These are phyloP conservation scores for Amphicarpaea edgeworthii DNA, from an alignment of 306 rosid species.

Conservation along the genomic window DNA sequence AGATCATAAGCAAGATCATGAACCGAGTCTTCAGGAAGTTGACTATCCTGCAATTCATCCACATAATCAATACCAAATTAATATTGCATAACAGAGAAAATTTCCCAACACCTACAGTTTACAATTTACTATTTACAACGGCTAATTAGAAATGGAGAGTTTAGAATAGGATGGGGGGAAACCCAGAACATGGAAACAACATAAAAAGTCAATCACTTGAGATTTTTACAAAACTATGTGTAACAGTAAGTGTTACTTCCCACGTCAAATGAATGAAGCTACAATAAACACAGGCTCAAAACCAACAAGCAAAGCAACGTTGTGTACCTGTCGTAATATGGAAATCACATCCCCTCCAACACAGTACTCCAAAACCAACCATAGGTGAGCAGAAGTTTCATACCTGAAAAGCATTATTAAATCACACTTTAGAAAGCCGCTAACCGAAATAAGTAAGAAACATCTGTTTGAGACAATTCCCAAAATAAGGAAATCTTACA, in stretches of 20 bases:
- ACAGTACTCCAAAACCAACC: constrained; percentile 96
- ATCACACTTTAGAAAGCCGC: constrained; percentile 5
- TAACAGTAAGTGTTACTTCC: neutral
- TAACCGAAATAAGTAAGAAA: neutral
- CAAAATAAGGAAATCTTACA: neutral
- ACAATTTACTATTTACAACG: constrained; percentile 11
- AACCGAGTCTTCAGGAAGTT: constrained; percentile 94
- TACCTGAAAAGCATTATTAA: constrained; percentile 68
- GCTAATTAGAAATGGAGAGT: constrained; percentile 29
- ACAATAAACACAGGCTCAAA: constrained; percentile 9
- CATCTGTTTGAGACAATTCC: neutral
- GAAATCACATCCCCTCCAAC: constrained; percentile 95
- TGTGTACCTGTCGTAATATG: constrained; percentile 79
- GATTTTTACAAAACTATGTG: neutral
- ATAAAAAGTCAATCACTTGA: neutral
- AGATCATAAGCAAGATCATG: constrained; percentile 76
- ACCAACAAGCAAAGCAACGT: constrained; percentile 14
- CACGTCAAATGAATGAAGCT: constrained; percentile 17
- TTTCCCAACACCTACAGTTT: constrained; percentile 1
- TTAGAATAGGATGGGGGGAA: neutral
- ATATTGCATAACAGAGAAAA: constrained; percentile 22
- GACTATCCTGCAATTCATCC: constrained; percentile 73
- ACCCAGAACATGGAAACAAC: neutral
- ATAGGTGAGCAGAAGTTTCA: constrained; percentile 96
- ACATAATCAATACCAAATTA: constrained; percentile 36